These are phyloP conservation scores for Fusarium sp. DNA, from an alignment of 2,329 filamentous ascomycete genomes.

Conservation along the genomic window DNA sequence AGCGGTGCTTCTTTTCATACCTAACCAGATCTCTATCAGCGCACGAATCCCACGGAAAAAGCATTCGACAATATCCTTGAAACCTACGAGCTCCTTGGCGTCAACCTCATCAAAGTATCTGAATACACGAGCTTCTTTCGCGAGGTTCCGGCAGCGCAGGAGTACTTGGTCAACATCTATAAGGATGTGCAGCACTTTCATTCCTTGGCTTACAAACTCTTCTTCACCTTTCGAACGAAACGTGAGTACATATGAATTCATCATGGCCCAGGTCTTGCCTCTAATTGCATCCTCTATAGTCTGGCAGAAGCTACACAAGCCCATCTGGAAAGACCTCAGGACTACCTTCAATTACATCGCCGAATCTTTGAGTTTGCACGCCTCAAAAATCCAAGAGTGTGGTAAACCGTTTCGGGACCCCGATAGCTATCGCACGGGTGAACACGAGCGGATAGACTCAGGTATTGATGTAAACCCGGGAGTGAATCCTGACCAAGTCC, in stretches of 20 bases:
- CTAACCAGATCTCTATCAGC: not conserved
- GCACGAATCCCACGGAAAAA: not conserved
- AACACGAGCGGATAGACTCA: not conserved
- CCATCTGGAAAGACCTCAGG: not conserved
- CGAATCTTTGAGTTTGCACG: not conserved
- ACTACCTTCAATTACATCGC: not conserved
- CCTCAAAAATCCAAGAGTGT: not conserved
- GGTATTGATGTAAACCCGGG: not conserved
- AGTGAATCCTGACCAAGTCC: not conserved
- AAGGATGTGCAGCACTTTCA: not conserved
- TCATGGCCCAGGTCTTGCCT: not conserved
- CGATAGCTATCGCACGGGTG: not conserved
- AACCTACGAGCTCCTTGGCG: not conserved
- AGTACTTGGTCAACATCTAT: not conserved
- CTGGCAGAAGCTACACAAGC: not conserved
- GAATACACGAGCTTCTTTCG: not conserved
- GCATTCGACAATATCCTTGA: not conserved
- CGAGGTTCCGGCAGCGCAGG: not conserved
- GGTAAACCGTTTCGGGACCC: not conserved
- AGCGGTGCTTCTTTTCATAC: accelerated
- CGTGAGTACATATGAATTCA: not conserved
- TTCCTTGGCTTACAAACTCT: not conserved
- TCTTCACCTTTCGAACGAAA: not conserved
- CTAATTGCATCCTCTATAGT: not conserved
- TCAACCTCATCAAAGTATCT: not conserved